Evolutionary conservation across 164 flowering plant species (phyloP).

Genomic region (Kingdonia uniflora): DNA sequence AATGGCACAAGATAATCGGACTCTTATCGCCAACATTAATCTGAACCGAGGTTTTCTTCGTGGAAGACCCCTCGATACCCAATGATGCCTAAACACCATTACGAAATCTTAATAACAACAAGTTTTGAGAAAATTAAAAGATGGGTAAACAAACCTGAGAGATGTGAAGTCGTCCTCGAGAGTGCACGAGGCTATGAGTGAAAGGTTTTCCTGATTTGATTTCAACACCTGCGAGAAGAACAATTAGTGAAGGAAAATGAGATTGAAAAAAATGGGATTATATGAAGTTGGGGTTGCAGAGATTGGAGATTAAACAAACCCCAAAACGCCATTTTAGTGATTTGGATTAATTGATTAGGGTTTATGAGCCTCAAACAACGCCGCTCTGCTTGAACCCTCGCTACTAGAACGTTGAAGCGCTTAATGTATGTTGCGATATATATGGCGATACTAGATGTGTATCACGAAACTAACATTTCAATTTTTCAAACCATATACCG

Average conservation of each 20-base stretch:
- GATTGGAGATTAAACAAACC: constrained; percentile 10
- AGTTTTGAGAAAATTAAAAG: neutral
- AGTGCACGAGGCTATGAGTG: constrained; percentile 28
- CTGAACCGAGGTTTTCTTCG: constrained; percentile 52
- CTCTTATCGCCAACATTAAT: constrained; percentile 51
- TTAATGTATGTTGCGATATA: too few species aligned
- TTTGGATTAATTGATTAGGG: too few species aligned
- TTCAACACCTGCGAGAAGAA: constrained; percentile 50
- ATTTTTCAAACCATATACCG: too few species aligned
- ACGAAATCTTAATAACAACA: neutral
- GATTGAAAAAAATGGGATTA: neutral
- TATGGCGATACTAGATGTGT: too few species aligned
- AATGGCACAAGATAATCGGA: constrained; percentile 59
- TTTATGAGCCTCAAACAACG: neutral
- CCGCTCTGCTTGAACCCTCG: constrained; percentile 9
- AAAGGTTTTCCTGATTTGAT: constrained; percentile 62
- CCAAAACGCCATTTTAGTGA: constrained; percentile 18
- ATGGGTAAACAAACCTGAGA: constrained; percentile 49
- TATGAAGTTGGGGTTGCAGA: neutral
- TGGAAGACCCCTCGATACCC: constrained; percentile 43
- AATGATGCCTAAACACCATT: constrained; percentile 16
- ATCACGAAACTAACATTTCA: too few species aligned
- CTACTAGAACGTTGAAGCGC: too few species aligned
- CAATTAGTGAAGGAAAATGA: too few species aligned
- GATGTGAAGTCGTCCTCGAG: constrained; percentile 49